phyloP scores from a whole-genome alignment of 225 moss, liverwort and hornwort genomes.

The Straminergon stramineum region DNA sequence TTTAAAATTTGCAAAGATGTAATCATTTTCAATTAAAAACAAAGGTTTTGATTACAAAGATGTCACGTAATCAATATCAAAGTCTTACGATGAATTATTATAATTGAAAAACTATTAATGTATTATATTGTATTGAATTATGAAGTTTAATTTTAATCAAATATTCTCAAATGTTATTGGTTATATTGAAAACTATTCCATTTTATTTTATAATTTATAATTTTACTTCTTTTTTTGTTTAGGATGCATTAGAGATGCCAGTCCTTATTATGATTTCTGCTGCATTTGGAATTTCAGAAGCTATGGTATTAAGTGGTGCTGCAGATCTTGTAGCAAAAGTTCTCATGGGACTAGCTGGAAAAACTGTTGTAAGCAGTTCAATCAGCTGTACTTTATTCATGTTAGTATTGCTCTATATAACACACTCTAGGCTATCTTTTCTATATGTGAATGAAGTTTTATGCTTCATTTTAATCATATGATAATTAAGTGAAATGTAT shows the following conservation, averaged over 20 bases:
- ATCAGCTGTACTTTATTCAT: slow-evolving; percentile 35
- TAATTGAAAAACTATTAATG: neutral
- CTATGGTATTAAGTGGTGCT: slow-evolving; percentile 93
- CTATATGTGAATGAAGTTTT: neutral
- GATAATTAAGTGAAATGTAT: neutral
- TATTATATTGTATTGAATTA: too few relatives aligned
- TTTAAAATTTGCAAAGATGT: neutral
- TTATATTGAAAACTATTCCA: too few relatives aligned
- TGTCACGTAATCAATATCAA: too few relatives aligned
- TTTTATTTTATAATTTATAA: too few relatives aligned
- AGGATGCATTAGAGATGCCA: slow-evolving; percentile 84
- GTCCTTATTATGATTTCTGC: slow-evolving; percentile 94
- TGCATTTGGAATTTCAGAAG: slow-evolving; percentile 92
- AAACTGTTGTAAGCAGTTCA: slow-evolving; percentile 73
- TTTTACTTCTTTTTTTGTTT: neutral
- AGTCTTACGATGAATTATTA: neutral
- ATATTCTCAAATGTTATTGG: too few relatives aligned
- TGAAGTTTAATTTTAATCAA: neutral
- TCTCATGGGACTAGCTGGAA: slow-evolving; percentile 90
- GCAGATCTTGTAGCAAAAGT: slow-evolving; percentile 74
- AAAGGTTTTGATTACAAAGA: rapidly evolving
- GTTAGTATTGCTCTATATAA: slow-evolving; percentile 41
- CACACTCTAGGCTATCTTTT: slow-evolving; percentile 6
- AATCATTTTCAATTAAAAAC: neutral
- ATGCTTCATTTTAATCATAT: neutral